Percentiles rank a stretch among this genome's conserved stretches.
These are phyloP conservation scores for Monsonia emarginata DNA, from an alignment of 441 rosid species.

Conservation along the genomic window DNA sequence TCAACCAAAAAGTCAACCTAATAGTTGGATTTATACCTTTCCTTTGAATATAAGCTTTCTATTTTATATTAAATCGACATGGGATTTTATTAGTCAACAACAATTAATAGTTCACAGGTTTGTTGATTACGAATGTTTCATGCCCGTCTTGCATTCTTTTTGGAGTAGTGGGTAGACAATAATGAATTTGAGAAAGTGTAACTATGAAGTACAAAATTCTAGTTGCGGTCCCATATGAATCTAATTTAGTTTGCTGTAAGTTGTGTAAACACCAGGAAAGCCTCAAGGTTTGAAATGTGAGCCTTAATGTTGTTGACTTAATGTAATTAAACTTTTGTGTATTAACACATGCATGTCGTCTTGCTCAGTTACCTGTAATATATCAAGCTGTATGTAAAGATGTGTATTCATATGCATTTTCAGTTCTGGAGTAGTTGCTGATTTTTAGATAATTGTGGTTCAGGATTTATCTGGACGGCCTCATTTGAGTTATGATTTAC, in stretches of 20 bases:
- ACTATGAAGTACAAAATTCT: not conserved
- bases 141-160: not conserved
- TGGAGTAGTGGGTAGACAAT: not conserved
- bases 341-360: not conserved
- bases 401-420: not conserved
- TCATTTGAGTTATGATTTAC: constrained; percentile 59
- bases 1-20: too few relatives aligned
- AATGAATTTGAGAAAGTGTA: not conserved
- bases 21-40: too few relatives aligned
- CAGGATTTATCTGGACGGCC: constrained; percentile 86
- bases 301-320: not conserved
- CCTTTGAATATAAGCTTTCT: too few relatives aligned
- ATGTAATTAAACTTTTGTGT: not conserved
- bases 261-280: not conserved
- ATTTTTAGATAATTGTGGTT: constrained; percentile 11
- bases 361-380: not conserved
- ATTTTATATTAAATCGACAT: too few relatives aligned
- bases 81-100: too few relatives aligned
- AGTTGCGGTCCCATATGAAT: not conserved
- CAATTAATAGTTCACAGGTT: not conserved
- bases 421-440: not conserved
- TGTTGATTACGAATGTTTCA: not conserved
- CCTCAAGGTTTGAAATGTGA: not conserved
- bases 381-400: not conserved
- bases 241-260: constrained; percentile 4